Conservation (phyloP, 1,284 basidiomycete species). For the Heterobasidion irregulare region DNA sequence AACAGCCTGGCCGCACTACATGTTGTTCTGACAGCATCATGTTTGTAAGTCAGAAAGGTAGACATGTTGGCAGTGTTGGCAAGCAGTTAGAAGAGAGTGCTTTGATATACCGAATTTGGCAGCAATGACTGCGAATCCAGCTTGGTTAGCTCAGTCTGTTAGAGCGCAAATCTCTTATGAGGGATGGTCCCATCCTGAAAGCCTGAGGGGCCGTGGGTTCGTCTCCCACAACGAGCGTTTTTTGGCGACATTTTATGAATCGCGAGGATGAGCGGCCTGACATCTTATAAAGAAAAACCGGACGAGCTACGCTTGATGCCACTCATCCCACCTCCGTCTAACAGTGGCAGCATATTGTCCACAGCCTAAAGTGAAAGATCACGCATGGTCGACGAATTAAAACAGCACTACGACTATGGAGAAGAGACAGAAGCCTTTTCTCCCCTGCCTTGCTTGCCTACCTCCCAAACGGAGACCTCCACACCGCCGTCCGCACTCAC, state of each 20-base stretch:
- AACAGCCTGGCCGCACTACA: too few relatives aligned
- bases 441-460: slow-evolving; percentile 26
- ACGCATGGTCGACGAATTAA: not conserved
- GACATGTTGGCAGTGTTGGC: too few relatives aligned
- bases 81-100: too few relatives aligned
- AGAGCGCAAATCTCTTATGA: slow-evolving; percentile 5
- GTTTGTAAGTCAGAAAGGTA: too few relatives aligned
- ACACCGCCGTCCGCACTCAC: slow-evolving; percentile 47
- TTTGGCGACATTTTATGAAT: not conserved
- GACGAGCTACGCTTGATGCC: not conserved
- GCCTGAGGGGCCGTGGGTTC: slow-evolving; percentile 3
- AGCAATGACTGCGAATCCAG: not conserved
- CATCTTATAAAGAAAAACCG: not conserved
- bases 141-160: slow-evolving; percentile 3
- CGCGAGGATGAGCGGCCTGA: not conserved
- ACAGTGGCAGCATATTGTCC: not conserved
- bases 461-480: slow-evolving; percentile 38
- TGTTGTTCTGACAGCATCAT: too few relatives aligned
- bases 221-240: not conserved
- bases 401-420: not conserved
- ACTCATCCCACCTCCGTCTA: not conserved
- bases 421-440: not conserved
- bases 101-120: too few relatives aligned
- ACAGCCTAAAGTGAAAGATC: not conserved
- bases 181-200: not conserved